Percentiles rank a stretch among this genome's conserved stretches.
Evolutionary conservation across 805 yeast genomes (phyloP).

Genomic region (Saccharomycopsis javanensis): DNA sequence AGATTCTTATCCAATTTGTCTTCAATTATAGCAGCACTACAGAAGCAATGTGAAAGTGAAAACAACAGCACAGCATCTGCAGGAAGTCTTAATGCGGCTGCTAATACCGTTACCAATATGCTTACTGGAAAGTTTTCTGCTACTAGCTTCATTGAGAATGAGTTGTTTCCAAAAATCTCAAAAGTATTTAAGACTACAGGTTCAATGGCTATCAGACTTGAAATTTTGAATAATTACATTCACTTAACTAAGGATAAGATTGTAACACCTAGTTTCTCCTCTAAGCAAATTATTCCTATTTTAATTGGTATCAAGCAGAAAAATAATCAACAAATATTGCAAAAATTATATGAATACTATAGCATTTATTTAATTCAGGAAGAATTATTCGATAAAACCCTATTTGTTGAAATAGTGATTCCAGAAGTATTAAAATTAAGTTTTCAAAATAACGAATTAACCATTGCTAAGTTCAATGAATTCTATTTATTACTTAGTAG

Average conservation of each 20-base stretch:
- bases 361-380: slow-evolving; percentile 23
- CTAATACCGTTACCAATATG: slow-evolving; percentile 35
- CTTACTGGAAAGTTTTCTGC: slow-evolving; percentile 27
- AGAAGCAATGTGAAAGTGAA: slow-evolving; percentile 23
- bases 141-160: slow-evolving; percentile 44
- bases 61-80: not conserved
- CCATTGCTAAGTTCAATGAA: slow-evolving; percentile 32
- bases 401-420: slow-evolving; percentile 41
- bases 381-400: slow-evolving; percentile 37
- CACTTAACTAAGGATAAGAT: slow-evolving; percentile 46
- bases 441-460: slow-evolving; percentile 34
- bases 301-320: slow-evolving; percentile 60
- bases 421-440: slow-evolving; percentile 46
- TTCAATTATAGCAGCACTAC: slow-evolving; percentile 36
- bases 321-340: slow-evolving; percentile 57
- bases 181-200: slow-evolving; percentile 77
- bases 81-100: slow-evolving; percentile 44
- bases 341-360: slow-evolving; percentile 37
- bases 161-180: slow-evolving; percentile 64
- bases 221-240: slow-evolving; percentile 53
- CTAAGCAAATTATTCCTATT: slow-evolving; percentile 75
- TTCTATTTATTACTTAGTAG: slow-evolving; percentile 32
- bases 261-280: slow-evolving; percentile 60
- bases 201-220: slow-evolving; percentile 65
- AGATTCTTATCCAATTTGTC: slow-evolving; percentile 24